Percentiles rank a stretch among this genome's conserved stretches.
These are phyloP conservation scores for Fusarium devonianum DNA, from an alignment of 2,329 filamentous ascomycete genomes.

Conservation along the genomic window DNA sequence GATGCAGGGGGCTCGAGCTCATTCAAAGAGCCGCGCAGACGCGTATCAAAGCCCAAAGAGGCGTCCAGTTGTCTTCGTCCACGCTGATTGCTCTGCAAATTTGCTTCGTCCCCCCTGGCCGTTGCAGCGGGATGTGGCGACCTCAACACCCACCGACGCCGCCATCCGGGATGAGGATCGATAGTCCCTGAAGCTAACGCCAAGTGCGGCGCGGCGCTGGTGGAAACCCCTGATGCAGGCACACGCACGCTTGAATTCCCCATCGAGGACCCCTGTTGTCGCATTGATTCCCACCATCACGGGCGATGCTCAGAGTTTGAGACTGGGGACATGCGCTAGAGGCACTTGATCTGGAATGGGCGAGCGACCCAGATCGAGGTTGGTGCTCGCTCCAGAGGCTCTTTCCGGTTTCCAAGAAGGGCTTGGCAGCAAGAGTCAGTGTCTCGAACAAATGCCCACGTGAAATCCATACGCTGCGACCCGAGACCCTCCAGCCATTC, in stretches of 20 bases:
- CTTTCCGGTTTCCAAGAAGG: slow-evolving; percentile 15
- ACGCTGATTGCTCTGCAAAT: slow-evolving; percentile 17
- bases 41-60: slow-evolving; percentile 13
- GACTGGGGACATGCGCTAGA: slow-evolving; percentile 21
- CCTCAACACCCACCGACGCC: background rate
- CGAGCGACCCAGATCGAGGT: slow-evolving; percentile 2
- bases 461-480: slow-evolving; percentile 12
- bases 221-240: slow-evolving; percentile 27
- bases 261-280: slow-evolving; percentile 1
- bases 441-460: slow-evolving; percentile 19
- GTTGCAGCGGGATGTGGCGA: slow-evolving; percentile 21
- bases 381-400: slow-evolving; percentile 7
- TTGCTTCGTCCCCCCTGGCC: slow-evolving; percentile 4
- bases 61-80: slow-evolving; percentile 19
- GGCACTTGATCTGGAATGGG: slow-evolving; percentile 30
- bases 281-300: slow-evolving; percentile 8
- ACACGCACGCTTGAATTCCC: slow-evolving; percentile 12
- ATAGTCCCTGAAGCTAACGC: slow-evolving; percentile 36
- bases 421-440: background rate
- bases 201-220: slow-evolving; percentile 5
- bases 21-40: slow-evolving; percentile 1
- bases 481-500: slow-evolving; percentile 15
- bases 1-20: slow-evolving; percentile 4
- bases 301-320: slow-evolving; percentile 3
- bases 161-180: slow-evolving; percentile 20